Base-by-base conservation (phyloP, 345 rosid species). In the Pistacia vera region DNA sequence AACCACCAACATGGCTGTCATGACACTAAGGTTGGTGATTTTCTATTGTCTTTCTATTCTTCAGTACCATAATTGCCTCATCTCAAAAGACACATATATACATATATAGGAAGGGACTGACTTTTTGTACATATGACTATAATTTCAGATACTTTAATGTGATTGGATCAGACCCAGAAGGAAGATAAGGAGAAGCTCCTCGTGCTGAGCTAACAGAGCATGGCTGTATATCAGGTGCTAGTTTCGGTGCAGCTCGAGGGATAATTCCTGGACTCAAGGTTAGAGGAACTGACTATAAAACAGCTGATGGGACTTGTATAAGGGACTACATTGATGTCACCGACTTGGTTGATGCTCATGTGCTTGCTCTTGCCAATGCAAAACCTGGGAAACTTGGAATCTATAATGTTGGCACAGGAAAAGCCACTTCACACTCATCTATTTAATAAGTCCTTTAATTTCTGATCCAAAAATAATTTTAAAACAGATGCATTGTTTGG, bases 211-310 rank as follows among this genome's bases (percentile, higher is more conserved):
- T 89, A 49, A 83, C 87, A 25, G 89, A 87, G 64, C 90, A 87
- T 60, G 90, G 90, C 52, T 78, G 89, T 36, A 89, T 87, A 66
- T 87, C 90, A 60, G 89, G 87, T 72, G 92, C 92, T 74, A 85
- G 90, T 71, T 90, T 90, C 41, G 93, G 88, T 80, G 93, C 93
- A 44, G 93, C 93, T 63, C 90, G 88, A 62, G 88, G 90, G 57
- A 82, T 90, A 70, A 82, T 81, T 72, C 77, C 87, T 63, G 89
- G 91, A 46, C 80, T 90, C 48, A 88, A 90, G 90, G 86, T 89
- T 25, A 89, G 79, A 84, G 92, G 92, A 78, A 85, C 87, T 54
- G 92, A 89, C 79, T 85, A 89, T 79, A 89, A 85, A 68, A 89
- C 90, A 6, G 68, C 69, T 22, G 90, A 87, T 62, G 90, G 90